Evolutionary conservation across 1,284 basidiomycete genomes (phyloP).

Genomic region (Fomes fomentarius): DNA sequence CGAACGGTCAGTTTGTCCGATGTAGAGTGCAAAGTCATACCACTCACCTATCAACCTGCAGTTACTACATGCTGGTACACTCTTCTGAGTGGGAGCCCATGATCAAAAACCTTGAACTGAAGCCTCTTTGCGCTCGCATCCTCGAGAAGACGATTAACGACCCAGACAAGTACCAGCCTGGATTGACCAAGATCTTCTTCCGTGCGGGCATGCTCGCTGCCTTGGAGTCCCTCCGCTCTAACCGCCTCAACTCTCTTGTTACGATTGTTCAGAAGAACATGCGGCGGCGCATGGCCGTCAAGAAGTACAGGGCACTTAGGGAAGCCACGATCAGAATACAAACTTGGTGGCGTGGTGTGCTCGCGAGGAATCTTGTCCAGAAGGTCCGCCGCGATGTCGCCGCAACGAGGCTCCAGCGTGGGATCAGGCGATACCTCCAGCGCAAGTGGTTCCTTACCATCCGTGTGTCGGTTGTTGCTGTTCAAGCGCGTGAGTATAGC

Average conservation of each 20-base stretch:
- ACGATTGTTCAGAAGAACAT: slow-evolving; percentile 98
- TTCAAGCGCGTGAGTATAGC: slow-evolving; percentile 83
- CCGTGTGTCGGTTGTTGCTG: slow-evolving; percentile 64
- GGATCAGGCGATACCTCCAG: slow-evolving; percentile 75
- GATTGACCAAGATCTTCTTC: slow-evolving; percentile 99
- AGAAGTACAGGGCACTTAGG: slow-evolving; percentile 78
- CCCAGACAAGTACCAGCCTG: slow-evolving; percentile 95
- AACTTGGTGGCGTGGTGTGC: slow-evolving; percentile 89
- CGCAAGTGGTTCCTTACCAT: slow-evolving; percentile 72
- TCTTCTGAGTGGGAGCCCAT: slow-evolving; percentile 86
- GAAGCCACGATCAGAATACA: slow-evolving; percentile 85
- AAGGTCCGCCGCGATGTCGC: slow-evolving; percentile 75
- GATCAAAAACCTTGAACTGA: slow-evolving; percentile 82
- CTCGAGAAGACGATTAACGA: slow-evolving; percentile 89
- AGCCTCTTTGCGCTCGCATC: slow-evolving; percentile 84
- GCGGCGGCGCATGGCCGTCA: slow-evolving; percentile 82
- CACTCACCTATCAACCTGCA: slow-evolving; percentile 36
- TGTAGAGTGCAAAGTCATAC: neutral
- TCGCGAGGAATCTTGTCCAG: slow-evolving; percentile 77
- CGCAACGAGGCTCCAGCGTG: slow-evolving; percentile 79
- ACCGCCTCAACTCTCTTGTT: slow-evolving; percentile 88
- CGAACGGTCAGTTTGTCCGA: slow-evolving; percentile 71
- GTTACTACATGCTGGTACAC: slow-evolving; percentile 96
- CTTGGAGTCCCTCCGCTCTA: slow-evolving; percentile 88
- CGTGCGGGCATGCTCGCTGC: slow-evolving; percentile 99